Conservation (phyloP, 78 protist species). For the Blattamonas nauphoetae region DNA sequence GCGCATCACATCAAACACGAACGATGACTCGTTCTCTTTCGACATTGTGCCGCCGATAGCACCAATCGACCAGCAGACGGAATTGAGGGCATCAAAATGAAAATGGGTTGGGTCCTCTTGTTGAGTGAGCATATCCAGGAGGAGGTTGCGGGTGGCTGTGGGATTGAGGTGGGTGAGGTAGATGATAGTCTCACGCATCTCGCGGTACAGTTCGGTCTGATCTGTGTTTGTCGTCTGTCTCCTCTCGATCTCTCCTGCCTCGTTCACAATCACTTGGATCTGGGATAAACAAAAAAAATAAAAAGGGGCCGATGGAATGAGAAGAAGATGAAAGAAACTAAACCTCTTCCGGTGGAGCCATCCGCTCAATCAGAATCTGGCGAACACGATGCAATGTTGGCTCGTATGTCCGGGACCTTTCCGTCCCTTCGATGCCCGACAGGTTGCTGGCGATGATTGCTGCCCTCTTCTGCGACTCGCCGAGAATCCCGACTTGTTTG, state of each 20-base stretch:
- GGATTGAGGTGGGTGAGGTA: constrained; percentile 85
- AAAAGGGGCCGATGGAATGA: background rate
- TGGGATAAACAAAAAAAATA: background rate
- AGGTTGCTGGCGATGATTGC: too few species aligned
- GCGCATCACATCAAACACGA: constrained; percentile 58
- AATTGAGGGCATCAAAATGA: constrained; percentile 65
- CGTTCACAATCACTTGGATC: constrained; percentile 72
- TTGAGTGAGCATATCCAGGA: constrained; percentile 57
- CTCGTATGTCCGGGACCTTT: constrained; percentile 36
- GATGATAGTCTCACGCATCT: constrained; percentile 46
- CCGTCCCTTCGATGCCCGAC: background rate
- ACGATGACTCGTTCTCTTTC: constrained; percentile 6
- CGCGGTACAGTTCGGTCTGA: constrained; percentile 69
- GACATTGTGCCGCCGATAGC: constrained; percentile 89
- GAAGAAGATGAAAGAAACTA: too few species aligned
- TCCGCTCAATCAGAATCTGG: constrained; percentile 61
- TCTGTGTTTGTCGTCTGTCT: constrained; percentile 71
- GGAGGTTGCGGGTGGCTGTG: constrained; percentile 73
- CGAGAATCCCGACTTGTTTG: background rate
- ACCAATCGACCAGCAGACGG: constrained; percentile 98
- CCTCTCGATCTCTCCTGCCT: constrained; percentile 81
- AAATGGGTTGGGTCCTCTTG: constrained; percentile 47
- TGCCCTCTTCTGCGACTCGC: too few species aligned
- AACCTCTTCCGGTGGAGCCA: constrained; percentile 98
- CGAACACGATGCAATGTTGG: constrained; percentile 63